Base-by-base conservation (phyloP, 2,329 filamentous ascomycete genomes). In the Rutstroemia sp. region DNA sequence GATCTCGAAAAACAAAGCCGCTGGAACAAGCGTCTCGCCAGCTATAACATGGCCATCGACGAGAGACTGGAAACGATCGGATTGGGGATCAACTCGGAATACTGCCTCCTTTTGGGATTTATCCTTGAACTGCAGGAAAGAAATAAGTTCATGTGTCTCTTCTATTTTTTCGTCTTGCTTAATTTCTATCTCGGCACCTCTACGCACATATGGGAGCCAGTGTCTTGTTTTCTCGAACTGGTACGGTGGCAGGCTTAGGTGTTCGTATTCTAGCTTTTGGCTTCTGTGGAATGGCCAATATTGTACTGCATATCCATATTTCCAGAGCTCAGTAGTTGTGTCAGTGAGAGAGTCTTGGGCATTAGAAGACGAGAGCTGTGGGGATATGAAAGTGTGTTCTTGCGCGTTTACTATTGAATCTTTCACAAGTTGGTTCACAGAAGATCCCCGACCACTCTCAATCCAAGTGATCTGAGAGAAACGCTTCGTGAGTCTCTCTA, bases 221-320 rank as follows among this genome's bases (percentile, higher is more conserved):
- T 72, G 70, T 4, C 54, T 49, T 0, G 59, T 59, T 54, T 69
- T 68, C 42, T 69, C 65, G 48, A 72, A 72, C 48, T 72, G 71
- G 54, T 72, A 72, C 2, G 69, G 65, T 6, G 70, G 71, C 2
- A 72, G 57, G n/a, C 60, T 30, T 1, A 70, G 2, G 0, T 45
- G 51, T 2, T 42, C 42, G 42, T 67, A 67, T 0, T 62, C 55
- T 3, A 19, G n/a, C 39, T 51, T 64, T 53, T 71, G 67, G 0
- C 23, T 27, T 27, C 44, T 69, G 62, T 51, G 67, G 66, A 0
- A 63, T 49, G 70, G 71, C 72, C 59, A 65, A 70, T 27, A 48
- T 39, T 62, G 49, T 0, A 64, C 63, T 2, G 21, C 38, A 2
- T 65, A 25, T 5, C 69, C 67, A 3, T 53, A 25, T 23, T 60